Evolutionary conservation across 805 yeast species (phyloP).

Genomic region (Candida fluviatilis): DNA sequence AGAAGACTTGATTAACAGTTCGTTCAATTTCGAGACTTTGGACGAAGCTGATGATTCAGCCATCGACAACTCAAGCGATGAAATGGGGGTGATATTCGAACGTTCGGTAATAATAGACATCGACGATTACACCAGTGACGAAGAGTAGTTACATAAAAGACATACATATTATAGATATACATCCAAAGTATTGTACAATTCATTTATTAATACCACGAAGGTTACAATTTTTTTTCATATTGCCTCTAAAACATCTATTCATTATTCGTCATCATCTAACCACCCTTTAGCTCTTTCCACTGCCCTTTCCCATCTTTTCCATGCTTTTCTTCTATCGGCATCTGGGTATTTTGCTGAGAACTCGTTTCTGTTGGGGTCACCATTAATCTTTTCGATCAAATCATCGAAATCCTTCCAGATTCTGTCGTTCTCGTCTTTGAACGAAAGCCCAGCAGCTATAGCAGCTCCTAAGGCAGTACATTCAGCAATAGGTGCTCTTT

Average conservation of each 20-base stretch:
- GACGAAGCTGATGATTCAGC: not conserved
- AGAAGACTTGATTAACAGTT: slow-evolving; percentile 18
- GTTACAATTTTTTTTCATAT: too few species aligned
- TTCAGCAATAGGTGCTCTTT: slow-evolving; percentile 77
- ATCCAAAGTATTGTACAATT: not conserved
- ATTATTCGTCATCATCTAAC: slow-evolving; percentile 45
- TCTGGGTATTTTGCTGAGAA: slow-evolving; percentile 47
- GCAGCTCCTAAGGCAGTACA: slow-evolving; percentile 97
- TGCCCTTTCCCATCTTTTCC: slow-evolving; percentile 84
- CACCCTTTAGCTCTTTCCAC: slow-evolving; percentile 79
- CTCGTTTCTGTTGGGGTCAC: slow-evolving; percentile 22
- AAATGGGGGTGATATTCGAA: not conserved
- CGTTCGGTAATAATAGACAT: slow-evolving; percentile 12
- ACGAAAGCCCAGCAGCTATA: slow-evolving; percentile 82
- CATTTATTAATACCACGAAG: not conserved
- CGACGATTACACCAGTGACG: slow-evolving; percentile 20
- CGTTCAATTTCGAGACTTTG: slow-evolving; percentile 25
- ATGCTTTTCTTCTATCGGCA: slow-evolving; percentile 53
- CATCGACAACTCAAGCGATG: not conserved
- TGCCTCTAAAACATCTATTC: not conserved
- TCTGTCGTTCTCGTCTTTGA: slow-evolving; percentile 45
- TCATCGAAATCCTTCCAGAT: slow-evolving; percentile 78
- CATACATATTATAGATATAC: not conserved
- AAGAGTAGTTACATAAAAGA: slow-evolving; percentile 1
- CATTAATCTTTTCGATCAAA: slow-evolving; percentile 42